phyloP scores from a whole-genome alignment of 163 green algal species.

The Chlorella variabilis region DNA sequence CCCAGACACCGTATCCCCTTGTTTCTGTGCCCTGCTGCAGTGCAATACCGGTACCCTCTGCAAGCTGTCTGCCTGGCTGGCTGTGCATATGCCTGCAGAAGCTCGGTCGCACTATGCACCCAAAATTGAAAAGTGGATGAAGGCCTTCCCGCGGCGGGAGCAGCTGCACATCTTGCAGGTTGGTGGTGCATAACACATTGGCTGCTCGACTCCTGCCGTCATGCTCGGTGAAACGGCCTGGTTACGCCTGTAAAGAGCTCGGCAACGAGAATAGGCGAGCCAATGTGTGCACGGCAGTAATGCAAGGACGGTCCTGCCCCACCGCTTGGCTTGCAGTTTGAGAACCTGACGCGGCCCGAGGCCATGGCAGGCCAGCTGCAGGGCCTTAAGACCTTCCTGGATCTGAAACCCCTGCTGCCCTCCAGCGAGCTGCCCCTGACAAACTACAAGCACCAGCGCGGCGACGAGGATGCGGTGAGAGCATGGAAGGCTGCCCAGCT shows the following conservation, averaged over 20 bases:
- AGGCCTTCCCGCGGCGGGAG: neutral
- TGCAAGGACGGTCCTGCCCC: too few species aligned
- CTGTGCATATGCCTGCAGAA: neutral
- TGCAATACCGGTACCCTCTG: too few species aligned
- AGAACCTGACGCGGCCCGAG: neutral
- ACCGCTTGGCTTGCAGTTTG: neutral
- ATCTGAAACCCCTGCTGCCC: neutral
- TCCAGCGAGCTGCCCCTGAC: neutral
- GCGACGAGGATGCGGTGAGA: neutral
- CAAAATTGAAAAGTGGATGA: neutral
- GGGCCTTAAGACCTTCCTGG: neutral
- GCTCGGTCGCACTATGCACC: neutral
- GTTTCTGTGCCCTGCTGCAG: too few species aligned
- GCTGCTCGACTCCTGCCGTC: too few species aligned
- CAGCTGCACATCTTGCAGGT: neutral
- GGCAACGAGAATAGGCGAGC: too few species aligned
- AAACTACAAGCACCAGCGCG: neutral
- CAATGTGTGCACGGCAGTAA: too few species aligned
- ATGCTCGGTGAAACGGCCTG: too few species aligned
- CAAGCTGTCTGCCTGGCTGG: neutral
- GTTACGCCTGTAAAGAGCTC: too few species aligned
- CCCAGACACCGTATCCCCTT: too few species aligned
- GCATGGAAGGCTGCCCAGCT: too few species aligned
- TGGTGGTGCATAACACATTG: too few species aligned
- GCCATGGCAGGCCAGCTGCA: neutral